Conservation (phyloP, 495 filamentous ascomycete species). For the Penicillium mononematosum region DNA sequence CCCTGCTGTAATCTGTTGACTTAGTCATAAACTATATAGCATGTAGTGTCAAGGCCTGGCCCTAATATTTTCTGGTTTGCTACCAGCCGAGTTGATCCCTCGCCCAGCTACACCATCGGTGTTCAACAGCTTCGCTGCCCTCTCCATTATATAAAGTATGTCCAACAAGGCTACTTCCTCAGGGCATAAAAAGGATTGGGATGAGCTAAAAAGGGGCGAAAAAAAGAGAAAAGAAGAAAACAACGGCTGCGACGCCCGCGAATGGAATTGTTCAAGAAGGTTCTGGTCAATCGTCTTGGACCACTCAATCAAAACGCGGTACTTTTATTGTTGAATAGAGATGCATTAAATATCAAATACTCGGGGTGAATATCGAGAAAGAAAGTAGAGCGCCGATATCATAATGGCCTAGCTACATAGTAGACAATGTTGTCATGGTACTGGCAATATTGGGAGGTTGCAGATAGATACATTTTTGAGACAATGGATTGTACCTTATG, state of each 20-base stretch:
- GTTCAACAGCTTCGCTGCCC: too few relatives aligned
- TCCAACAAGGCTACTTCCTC: neutral
- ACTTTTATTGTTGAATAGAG: neutral
- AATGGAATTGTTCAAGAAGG: slow-evolving; percentile 16
- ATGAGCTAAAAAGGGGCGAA: neutral
- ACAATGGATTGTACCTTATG: neutral
- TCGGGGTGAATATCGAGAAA: too few relatives aligned
- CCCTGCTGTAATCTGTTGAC: neutral
- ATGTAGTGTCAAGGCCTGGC: neutral
- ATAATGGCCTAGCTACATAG: neutral
- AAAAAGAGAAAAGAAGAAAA: neutral
- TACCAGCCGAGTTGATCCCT: neutral
- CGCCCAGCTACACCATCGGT: too few relatives aligned
- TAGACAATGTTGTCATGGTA: neutral
- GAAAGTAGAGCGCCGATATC: too few relatives aligned
- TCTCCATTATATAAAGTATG: neutral
- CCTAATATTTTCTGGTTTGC: neutral
- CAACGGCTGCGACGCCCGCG: slow-evolving; percentile 12
- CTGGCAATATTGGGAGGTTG: neutral
- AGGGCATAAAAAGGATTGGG: neutral
- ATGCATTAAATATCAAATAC: neutral
- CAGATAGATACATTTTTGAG: neutral
- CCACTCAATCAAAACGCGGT: slow-evolving; percentile 24
- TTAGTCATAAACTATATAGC: neutral
- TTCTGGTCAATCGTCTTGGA: slow-evolving; percentile 26